Evolutionary conservation across 805 yeast genomes (phyloP).

Genomic region (Starmerella vaccinii): DNA sequence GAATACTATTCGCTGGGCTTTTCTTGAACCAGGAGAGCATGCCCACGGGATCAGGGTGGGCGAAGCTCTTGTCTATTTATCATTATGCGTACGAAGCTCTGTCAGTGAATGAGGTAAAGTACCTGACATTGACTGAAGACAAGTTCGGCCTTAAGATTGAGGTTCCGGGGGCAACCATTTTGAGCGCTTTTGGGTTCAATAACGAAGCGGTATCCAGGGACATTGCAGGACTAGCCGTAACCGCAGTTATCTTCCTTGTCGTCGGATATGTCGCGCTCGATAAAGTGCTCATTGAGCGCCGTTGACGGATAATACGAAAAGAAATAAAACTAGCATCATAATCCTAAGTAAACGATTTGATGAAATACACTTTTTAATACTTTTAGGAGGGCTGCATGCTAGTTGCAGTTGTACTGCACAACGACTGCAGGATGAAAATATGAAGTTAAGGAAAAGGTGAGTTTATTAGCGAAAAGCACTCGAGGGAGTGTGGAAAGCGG

Average conservation of each 20-base stretch:
- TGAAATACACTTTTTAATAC: no score
- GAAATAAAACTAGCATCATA: background rate
- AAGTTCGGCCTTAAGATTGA: slow-evolving; percentile 90
- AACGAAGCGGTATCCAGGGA: slow-evolving; percentile 68
- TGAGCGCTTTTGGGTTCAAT: slow-evolving; percentile 89
- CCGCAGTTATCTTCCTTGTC: slow-evolving; percentile 48
- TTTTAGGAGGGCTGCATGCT: no score
- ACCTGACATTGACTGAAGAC: slow-evolving; percentile 69
- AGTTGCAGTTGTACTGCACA: no score
- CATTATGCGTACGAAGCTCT: slow-evolving; percentile 94
- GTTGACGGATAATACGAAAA: slow-evolving; percentile 32
- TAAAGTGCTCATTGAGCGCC: slow-evolving; percentile 60
- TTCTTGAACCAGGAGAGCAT: slow-evolving; percentile 74
- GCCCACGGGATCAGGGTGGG: slow-evolving; percentile 42
- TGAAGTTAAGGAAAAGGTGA: no score
- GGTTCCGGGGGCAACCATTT: slow-evolving; percentile 94
- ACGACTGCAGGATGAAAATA: no score
- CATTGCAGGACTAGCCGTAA: slow-evolving; percentile 46
- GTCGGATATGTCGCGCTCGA: slow-evolving; percentile 70
- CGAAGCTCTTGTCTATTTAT: slow-evolving; percentile 79
- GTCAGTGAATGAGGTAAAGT: slow-evolving; percentile 83
- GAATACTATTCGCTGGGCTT: slow-evolving; percentile 84
- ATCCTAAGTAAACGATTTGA: background rate
- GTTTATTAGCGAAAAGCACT: no score
- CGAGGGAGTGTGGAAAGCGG: no score